A percentile compares a stretch with the other conserved stretches of the same genome.
phyloP scores from a whole-genome alignment of 169 alveolate species.

The Eimeria acervulina region DNA sequence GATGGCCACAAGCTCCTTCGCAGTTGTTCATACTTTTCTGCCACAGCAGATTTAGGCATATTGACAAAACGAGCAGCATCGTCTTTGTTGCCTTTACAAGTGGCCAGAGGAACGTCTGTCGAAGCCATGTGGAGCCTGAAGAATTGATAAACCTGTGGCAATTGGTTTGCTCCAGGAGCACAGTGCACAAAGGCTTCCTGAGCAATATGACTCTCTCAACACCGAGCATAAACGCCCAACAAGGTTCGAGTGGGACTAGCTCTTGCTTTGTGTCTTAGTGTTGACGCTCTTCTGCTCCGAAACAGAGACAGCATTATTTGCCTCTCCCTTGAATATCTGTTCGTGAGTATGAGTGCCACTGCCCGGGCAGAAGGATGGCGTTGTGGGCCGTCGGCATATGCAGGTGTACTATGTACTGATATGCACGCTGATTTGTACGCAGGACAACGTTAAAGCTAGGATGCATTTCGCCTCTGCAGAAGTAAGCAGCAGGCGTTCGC shows the following conservation, averaged over 20 bases:
- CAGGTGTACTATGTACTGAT: too few relatives aligned
- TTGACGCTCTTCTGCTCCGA: not conserved
- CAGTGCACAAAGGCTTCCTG: not conserved
- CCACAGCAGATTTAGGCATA: not conserved
- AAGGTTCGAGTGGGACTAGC: too few relatives aligned
- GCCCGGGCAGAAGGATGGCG: not conserved
- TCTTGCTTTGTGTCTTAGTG: not conserved
- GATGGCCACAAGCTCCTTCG: not conserved
- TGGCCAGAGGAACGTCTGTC: not conserved
- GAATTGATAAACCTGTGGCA: not conserved
- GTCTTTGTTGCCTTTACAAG: not conserved
- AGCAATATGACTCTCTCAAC: not conserved
- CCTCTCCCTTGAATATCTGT: too few relatives aligned
- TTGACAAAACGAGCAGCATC: not conserved
- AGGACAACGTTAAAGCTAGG: not conserved
- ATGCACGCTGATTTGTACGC: not conserved
- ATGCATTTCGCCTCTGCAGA: not conserved
- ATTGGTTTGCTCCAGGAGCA: not conserved
- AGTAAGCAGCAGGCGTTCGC: not conserved
- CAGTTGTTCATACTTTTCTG: not conserved
- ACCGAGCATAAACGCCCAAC: not conserved
- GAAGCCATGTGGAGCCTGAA: too few relatives aligned
- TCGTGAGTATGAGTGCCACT: not conserved
- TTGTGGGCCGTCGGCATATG: not conserved
- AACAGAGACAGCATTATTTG: not conserved